Conservation (phyloP, 1,284 basidiomycete genomes). For the Grifola frondosa region DNA sequence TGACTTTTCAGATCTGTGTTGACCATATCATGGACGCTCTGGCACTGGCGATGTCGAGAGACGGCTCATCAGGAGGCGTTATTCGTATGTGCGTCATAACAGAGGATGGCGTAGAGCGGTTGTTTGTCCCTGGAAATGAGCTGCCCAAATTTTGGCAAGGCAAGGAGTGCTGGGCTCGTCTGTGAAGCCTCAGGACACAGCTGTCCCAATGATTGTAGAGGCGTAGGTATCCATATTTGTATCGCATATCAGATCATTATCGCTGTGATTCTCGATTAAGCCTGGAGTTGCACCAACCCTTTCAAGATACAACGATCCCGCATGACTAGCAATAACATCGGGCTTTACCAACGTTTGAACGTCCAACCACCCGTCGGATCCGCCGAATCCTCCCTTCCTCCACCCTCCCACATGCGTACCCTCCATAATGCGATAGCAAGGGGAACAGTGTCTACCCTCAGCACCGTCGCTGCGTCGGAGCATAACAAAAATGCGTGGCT, state of each 20-base stretch:
- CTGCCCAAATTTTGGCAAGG: conserved; percentile 88
- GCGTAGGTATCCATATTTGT: conserved; percentile 35
- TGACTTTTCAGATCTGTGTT: conserved; percentile 2
- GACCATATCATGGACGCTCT: conserved; percentile 60
- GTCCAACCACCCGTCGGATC: background rate
- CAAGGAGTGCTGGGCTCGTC: conserved; percentile 59
- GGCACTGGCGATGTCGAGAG: conserved; percentile 94
- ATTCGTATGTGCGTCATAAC: conserved; percentile 98
- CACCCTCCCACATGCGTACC: conserved; percentile 69
- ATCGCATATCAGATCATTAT: background rate
- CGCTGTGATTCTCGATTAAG: background rate
- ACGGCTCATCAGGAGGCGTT: conserved; percentile 96
- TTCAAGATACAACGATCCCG: no score
- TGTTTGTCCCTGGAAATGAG: conserved; percentile 94
- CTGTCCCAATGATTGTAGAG: conserved; percentile 69
- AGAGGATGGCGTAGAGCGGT: conserved; percentile 85
- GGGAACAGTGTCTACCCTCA: conserved; percentile 57
- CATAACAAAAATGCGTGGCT: conserved; percentile 72
- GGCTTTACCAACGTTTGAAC: no score
- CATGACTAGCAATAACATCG: no score
- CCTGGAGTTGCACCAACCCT: no score
- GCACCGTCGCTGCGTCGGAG: conserved; percentile 47
- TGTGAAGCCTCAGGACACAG: conserved; percentile 33
- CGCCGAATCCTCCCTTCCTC: conserved; percentile 15
- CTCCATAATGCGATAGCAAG: conserved; percentile 74